Conservation (phyloP, 2,329 filamentous ascomycete species). For the Colletotrichum spaethianum region DNA sequence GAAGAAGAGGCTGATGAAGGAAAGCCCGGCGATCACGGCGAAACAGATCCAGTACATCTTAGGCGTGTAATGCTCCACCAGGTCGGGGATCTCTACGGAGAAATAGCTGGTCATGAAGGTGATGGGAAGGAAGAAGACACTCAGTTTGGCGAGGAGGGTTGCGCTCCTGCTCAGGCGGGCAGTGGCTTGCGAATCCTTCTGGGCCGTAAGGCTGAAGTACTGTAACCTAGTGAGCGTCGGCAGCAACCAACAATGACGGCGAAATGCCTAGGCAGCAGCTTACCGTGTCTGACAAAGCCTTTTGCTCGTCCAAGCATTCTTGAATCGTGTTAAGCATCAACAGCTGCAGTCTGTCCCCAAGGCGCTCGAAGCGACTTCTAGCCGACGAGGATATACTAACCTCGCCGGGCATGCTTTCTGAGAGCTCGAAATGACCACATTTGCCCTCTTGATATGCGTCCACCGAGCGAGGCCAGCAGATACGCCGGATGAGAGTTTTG, state of each 20-base stretch:
- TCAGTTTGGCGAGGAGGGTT: slow-evolving; percentile 80
- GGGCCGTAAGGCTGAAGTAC: slow-evolving; percentile 85
- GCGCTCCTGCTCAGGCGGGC: slow-evolving; percentile 80
- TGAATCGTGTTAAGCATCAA: slow-evolving; percentile 74
- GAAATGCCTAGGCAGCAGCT: slow-evolving; percentile 43
- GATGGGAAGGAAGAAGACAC: slow-evolving; percentile 82
- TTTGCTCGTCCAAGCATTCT: slow-evolving; percentile 78
- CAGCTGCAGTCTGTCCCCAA: slow-evolving; percentile 71
- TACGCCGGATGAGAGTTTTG: slow-evolving; percentile 71
- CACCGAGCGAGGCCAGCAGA: slow-evolving; percentile 61
- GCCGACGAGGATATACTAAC: slow-evolving; percentile 61
- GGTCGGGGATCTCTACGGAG: slow-evolving; percentile 73
- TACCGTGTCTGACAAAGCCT: slow-evolving; percentile 77
- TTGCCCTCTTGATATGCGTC: slow-evolving; percentile 17
- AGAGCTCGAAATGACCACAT: not conserved
- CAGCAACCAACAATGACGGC: not conserved
- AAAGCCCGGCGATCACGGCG: slow-evolving; percentile 72
- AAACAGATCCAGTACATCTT: slow-evolving; percentile 79
- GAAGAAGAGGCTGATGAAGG: slow-evolving; percentile 71
- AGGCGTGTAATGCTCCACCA: slow-evolving; percentile 70
- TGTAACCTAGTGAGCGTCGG: slow-evolving; percentile 49
- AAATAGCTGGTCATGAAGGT: slow-evolving; percentile 84
- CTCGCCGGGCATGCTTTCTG: slow-evolving; percentile 11
- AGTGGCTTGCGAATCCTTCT: slow-evolving; percentile 81
- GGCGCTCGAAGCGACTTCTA: slow-evolving; percentile 69